A percentile compares a stretch with the other conserved stretches of the same genome.
These are phyloP conservation scores for Phytophthora podocarpi DNA, from an alignment of 352 stramenopile genomes.

Conservation along the genomic window DNA sequence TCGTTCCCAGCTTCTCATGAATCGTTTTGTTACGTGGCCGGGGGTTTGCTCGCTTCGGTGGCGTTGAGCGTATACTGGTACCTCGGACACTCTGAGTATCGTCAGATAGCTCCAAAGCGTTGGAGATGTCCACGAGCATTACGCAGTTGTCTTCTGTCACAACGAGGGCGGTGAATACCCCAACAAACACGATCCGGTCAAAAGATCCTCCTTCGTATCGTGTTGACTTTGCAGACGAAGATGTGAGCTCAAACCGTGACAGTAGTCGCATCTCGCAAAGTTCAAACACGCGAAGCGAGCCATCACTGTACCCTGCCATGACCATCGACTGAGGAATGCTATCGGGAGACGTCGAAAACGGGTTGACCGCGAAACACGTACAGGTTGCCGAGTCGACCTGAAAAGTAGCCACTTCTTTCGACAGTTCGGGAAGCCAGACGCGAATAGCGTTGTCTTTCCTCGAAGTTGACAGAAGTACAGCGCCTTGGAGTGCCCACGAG, in stretches of 20 bases:
- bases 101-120: slow-evolving; percentile 14
- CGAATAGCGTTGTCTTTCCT: slow-evolving; percentile 31
- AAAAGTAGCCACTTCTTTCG: slow-evolving; percentile 48
- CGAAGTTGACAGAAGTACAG: slow-evolving; percentile 42
- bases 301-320: slow-evolving; percentile 55
- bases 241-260: slow-evolving; percentile 41
- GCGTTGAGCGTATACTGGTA: not conserved
- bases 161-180: slow-evolving; percentile 28
- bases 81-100: not conserved
- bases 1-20: slow-evolving; percentile 12
- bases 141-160: slow-evolving; percentile 36
- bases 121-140: slow-evolving; percentile 45
- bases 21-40: not conserved
- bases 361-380: slow-evolving; percentile 47
- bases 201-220: slow-evolving; percentile 11
- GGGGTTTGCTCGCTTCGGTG: slow-evolving; percentile 1
- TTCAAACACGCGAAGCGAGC: slow-evolving; percentile 58
- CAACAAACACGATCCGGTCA: slow-evolving; percentile 45
- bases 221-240: slow-evolving; percentile 10
- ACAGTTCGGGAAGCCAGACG: slow-evolving; percentile 48
- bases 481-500: slow-evolving; percentile 37
- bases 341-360: slow-evolving; percentile 12
- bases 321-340: slow-evolving; percentile 27
- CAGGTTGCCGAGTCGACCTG: slow-evolving; percentile 31
- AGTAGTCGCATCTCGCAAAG: slow-evolving; percentile 47